Evolutionary conservation across 441 rosid genomes (phyloP), one percentile per base, ranked within the genome.

Genomic region (Erodium moschatum): DNA sequence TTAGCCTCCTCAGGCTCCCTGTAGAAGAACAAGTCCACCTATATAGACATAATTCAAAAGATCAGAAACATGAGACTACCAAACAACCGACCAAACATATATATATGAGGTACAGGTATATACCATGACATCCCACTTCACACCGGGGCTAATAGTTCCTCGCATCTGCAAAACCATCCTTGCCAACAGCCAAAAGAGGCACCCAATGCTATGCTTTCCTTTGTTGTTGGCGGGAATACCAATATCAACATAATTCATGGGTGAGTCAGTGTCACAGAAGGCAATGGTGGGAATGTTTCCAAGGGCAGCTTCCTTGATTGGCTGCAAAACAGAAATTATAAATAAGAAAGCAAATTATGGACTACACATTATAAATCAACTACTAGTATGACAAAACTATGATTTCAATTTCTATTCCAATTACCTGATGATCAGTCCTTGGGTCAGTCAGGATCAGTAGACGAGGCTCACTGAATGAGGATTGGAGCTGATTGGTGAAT

Each of bases 121-220:
- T 83, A 91, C 98, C 98, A 90, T 92, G 56, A 90, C 90, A 72
- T 92, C 98, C 98, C 98, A 90, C 75, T 92, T 87, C 68, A 44
- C 86, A 89, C 85, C 88, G 2, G 83, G 91, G 8, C 82, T 82
- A 72, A 92, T 90, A 54, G 92, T 84, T 61, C 97, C 96, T 2
- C 98, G 98, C 98, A 92, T 92, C 72, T 92, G 98, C 42, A 86
- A 84, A 61, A 92, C 98, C 98, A 92, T 92, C 64, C 98, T 87
- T 16, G 96, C 97, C 68, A 92, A 79, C 31, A 92, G 84, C 98
- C 98, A 92, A 78, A 92, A 92, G 9, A 92, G 84, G 64, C 97
- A 90, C 0, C 98, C 98, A 69, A 90, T 92, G 80, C 96, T 87
- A 86, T 92, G 98, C 78, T 90, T 90, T 3, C 98, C 98, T 79